Percentiles rank a stretch among this genome's conserved stretches.
phyloP scores from a whole-genome alignment of 2,329 filamentous ascomycete genomes.

The Coniochaeta prunicola region DNA sequence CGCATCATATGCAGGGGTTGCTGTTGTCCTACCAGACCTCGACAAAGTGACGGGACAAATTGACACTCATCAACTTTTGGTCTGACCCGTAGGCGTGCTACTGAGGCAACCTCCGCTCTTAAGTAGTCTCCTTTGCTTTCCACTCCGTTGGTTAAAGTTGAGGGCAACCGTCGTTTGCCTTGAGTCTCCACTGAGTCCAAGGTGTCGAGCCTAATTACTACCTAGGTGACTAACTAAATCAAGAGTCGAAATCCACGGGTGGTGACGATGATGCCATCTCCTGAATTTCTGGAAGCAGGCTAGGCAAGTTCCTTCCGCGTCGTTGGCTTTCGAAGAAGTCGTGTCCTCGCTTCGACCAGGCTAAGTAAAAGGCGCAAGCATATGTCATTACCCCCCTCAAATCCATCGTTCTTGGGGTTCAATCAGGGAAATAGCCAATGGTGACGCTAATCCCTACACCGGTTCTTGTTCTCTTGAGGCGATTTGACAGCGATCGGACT shows the following conservation, averaged over 20 bases:
- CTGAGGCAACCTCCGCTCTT: neutral
- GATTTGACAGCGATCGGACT: too few relatives aligned
- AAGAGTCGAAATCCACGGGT: neutral
- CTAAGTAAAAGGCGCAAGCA: neutral
- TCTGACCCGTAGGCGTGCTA: neutral
- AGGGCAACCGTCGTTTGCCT: too few relatives aligned
- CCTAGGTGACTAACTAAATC: neutral
- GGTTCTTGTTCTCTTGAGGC: neutral
- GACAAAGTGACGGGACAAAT: neutral
- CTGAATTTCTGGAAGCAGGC: neutral
- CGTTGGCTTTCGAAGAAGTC: neutral
- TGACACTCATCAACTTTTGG: neutral
- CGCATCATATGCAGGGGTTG: neutral
- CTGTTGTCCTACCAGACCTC: neutral
- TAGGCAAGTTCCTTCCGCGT: neutral
- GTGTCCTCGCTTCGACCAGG: neutral
- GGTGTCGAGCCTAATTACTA: neutral
- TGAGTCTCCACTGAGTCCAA: too few relatives aligned
- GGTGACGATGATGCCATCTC: neutral
- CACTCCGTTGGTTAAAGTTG: neutral
- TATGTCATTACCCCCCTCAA: neutral
- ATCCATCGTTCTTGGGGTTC: neutral
- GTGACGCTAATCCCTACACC: neutral
- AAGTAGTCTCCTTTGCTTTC: neutral
- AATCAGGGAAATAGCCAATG: neutral